Evolutionary conservation across 2,329 filamentous ascomycete species (phyloP), one percentile per base, ranked within the genome.

Genomic region (Rhynchosporium agropyri): DNA sequence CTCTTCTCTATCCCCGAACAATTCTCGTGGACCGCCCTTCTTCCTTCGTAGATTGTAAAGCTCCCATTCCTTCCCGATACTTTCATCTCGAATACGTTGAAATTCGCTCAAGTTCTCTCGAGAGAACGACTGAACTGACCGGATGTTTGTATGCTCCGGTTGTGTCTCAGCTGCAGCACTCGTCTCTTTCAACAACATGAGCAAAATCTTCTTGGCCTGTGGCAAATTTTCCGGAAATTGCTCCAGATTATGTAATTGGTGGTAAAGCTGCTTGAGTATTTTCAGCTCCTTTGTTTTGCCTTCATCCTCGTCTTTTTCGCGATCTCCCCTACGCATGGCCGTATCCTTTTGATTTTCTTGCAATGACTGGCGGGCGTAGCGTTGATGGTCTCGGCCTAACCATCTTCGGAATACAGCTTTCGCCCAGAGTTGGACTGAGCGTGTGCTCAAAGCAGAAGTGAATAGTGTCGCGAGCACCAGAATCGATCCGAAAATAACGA

Each of bases 181-280:
- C 3, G 75, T 75, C 55, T 77, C 71, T 4, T 75, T 73, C 12
- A 79, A 65, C 4, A 79, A 65, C 20, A 63, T 68, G 2, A 78
- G 53, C 15, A 79, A 69, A n/a, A 72, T 62, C 28, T 73, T 64
- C 65, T 73, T 74, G 15, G 73, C 74, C 48, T 70, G 59, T n/a
- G 72, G 67, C 38, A 79, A 57, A 31, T 76, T 71, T 9, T 76
- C 72, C 4, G 74, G 71, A 54, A 75, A 70, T 40, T 74, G 50
- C 61, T 79, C 77, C 7, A 79, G 69, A 57, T 78, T 77, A 46
- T 79, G 78, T 10, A 80, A 70, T 62, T 77, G 74, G 67, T 74
- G 73, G 67, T 78, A 79, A 3, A 78, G 69, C 64, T 68, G 76
- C 59, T 68, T 77, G 67, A 59, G 6, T n/a, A 60, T 61, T 54